A percentile compares a stretch with the other conserved stretches of the same genome.
Evolutionary conservation across 495 filamentous ascomycete genomes (phyloP).

Genomic region (Neurospora sp.): DNA sequence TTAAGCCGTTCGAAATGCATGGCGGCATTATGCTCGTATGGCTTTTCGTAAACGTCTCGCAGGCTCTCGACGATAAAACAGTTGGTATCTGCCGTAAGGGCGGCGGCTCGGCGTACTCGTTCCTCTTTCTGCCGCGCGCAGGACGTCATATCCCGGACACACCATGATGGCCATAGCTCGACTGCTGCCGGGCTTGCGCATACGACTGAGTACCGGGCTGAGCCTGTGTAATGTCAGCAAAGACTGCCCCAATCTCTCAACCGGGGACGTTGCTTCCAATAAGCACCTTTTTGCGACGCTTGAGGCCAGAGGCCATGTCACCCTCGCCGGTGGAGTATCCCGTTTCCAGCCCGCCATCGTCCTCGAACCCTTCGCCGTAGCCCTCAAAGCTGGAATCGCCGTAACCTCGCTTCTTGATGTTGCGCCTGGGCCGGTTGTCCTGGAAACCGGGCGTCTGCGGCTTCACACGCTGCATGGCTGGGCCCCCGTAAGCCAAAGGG

Average conservation of each 20-base stretch:
- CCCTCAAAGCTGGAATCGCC: conserved; percentile 47
- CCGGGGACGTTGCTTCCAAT: conserved; percentile 16
- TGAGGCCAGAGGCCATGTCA: conserved; percentile 34
- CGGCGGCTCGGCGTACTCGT: conserved; percentile 3
- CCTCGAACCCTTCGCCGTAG: conserved; percentile 44
- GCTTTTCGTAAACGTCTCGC: not conserved
- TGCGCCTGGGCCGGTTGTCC: conserved; percentile 30
- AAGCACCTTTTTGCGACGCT: conserved; percentile 49
- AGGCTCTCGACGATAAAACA: not conserved
- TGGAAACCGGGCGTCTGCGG: conserved; percentile 15
- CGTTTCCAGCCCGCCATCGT: conserved; percentile 32
- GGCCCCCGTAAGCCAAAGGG: conserved; percentile 19
- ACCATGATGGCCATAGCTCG: conserved; percentile 28
- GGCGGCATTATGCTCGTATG: not conserved
- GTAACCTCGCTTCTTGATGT: conserved; percentile 42
- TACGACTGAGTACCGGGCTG: conserved; percentile 19
- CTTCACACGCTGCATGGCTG: conserved; percentile 15
- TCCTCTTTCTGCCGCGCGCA: not conserved
- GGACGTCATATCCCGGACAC: conserved; percentile 23
- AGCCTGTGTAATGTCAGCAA: conserved; percentile 19
- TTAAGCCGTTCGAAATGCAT: not conserved
- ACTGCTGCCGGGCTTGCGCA: conserved; percentile 26
- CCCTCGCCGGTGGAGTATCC: conserved; percentile 46
- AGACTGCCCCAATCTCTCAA: conserved; percentile 13
- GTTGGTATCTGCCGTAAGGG: not conserved